Evolutionary conservation across 1,284 basidiomycete species (phyloP).

Genomic region (Cutaneotrichosporon sp.): DNA sequence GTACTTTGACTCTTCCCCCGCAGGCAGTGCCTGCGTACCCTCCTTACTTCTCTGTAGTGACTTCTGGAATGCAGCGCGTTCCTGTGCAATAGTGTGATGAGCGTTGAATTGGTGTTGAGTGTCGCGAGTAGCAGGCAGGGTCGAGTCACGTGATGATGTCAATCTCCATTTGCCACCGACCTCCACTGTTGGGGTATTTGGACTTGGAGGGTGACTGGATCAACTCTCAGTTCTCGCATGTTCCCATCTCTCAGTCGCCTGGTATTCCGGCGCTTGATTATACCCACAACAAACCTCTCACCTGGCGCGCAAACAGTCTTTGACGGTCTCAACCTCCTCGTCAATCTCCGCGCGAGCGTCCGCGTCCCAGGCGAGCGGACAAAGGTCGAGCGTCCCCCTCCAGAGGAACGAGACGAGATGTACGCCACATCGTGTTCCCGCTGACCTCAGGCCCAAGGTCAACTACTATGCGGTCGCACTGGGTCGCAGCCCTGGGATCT

Average conservation of each 20-base stretch:
- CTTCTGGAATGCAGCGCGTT: constrained; percentile 1
- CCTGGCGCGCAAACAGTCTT: neutral
- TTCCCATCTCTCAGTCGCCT: neutral
- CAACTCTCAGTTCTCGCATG: constrained; percentile 1
- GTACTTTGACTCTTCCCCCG: neutral
- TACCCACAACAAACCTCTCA: neutral
- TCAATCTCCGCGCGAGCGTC: neutral
- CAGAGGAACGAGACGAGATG: neutral
- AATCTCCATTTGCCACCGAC: neutral
- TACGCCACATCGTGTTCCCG: neutral
- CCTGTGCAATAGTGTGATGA: neutral
- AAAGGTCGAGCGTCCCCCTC: neutral
- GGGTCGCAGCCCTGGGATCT: constrained; percentile 46
- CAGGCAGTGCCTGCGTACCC: neutral
- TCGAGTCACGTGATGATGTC: neutral
- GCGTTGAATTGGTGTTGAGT: too few species aligned
- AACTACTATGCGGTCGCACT: constrained; percentile 48
- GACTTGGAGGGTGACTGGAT: neutral
- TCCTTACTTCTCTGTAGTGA: neutral
- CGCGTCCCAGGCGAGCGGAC: neutral
- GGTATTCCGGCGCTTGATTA: constrained; percentile 5
- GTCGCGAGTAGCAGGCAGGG: neutral
- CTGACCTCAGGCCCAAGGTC: constrained; percentile 43
- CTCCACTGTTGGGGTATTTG: neutral
- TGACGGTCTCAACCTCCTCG: neutral